Evolutionary conservation across 2,329 filamentous ascomycete species (phyloP).

Genomic region (Neonectria coccinea): DNA sequence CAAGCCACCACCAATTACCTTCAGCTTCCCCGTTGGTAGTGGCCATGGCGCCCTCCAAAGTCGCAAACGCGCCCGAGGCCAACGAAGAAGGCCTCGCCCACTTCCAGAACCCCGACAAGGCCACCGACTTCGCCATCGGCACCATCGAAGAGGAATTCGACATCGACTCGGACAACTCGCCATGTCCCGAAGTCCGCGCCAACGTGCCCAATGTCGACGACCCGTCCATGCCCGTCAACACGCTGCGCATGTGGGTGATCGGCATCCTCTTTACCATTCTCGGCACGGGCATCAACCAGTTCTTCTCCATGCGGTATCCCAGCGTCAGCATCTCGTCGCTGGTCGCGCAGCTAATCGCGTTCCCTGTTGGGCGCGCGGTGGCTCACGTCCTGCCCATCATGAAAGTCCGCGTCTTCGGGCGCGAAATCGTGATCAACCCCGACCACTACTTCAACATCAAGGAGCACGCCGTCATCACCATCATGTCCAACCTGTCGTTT

Average conservation of each 20-base stretch:
- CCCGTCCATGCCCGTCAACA: conserved; percentile 42
- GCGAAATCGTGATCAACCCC: conserved; percentile 51
- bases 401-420: conserved; percentile 37
- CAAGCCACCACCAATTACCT: neutral
- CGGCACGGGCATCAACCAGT: conserved; percentile 60
- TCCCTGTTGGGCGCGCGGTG: conserved; percentile 55
- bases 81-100: conserved; percentile 21
- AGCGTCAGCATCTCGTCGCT: conserved; percentile 58
- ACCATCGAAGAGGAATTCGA: conserved; percentile 28
- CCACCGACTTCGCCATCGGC: conserved; percentile 27
- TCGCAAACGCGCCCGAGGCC: conserved; percentile 1
- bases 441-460: conserved; percentile 59
- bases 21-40: neutral
- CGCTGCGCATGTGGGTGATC: conserved; percentile 58
- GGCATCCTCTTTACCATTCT: conserved; percentile 59
- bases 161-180: conserved; percentile 33
- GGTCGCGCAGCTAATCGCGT: conserved; percentile 59
- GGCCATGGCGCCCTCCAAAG: conserved; percentile 16
- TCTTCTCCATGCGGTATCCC: conserved; percentile 60
- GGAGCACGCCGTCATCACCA: conserved; percentile 59
- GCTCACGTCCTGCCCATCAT: conserved; percentile 54
- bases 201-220: conserved; percentile 26
- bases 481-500: conserved; percentile 63
- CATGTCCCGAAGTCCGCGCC: conserved; percentile 26
- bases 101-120: conserved; percentile 28